phyloP scores from a whole-genome alignment of 768 basidiomycete species.

The Suillus luteus region DNA sequence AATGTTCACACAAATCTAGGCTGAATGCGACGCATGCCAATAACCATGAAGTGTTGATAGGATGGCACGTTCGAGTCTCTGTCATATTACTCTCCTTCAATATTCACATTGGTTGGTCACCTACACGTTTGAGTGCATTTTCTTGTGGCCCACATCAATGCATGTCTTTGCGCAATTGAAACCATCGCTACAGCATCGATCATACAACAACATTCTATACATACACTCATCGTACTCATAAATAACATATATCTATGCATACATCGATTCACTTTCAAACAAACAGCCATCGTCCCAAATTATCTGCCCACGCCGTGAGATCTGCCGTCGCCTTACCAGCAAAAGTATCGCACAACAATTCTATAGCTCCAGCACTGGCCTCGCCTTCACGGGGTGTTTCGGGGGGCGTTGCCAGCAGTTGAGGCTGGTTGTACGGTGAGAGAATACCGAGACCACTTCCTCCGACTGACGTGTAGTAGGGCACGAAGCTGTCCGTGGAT shows the following conservation, averaged over 20 bases:
- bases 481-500: slow-evolving; percentile 64
- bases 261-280: slow-evolving; percentile 24
- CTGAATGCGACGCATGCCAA: no score
- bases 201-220: neutral
- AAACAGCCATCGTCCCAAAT: slow-evolving; percentile 42
- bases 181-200: neutral
- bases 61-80: neutral
- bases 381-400: slow-evolving; percentile 19
- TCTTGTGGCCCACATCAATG: neutral
- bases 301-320: slow-evolving; percentile 38
- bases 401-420: slow-evolving; percentile 32
- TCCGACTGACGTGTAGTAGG: slow-evolving; percentile 91
- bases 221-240: neutral
- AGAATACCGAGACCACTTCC: slow-evolving; percentile 91
- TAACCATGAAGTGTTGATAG: no score
- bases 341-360: slow-evolving; percentile 28
- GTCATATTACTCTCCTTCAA: neutral
- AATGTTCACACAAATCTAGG: slow-evolving; percentile 24
- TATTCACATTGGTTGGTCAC: neutral
- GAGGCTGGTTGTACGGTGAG: slow-evolving; percentile 54
- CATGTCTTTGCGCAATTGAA: neutral
- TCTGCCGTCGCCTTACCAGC: slow-evolving; percentile 27
- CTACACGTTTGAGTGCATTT: neutral
- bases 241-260: neutral
- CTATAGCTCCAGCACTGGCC: neutral